Evolutionary conservation across 2,329 filamentous ascomycete species (phyloP), one percentile per base, ranked within the genome.

Genomic region (Exophiala sp.): DNA sequence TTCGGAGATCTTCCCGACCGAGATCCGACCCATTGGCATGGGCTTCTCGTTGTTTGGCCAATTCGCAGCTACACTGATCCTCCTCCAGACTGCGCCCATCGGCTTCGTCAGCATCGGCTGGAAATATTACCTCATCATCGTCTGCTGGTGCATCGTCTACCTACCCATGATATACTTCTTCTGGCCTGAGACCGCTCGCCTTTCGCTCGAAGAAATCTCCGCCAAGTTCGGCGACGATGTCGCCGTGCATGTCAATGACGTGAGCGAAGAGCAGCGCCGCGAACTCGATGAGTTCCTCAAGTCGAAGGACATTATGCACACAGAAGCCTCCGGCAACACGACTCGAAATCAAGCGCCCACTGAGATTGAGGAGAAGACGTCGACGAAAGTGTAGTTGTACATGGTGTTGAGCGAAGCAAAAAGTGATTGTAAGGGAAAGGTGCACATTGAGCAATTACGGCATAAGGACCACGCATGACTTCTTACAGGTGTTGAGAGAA

Each of bases 1-100:
- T 16, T 68, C 69, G 2, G 74, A 76, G 63, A 77, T 76, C 14
- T 76, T 74, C 63, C 75, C 72, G 3, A 75, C 67, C 0, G 74
- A 78, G 48, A 76, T 79, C 24, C 71, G 78, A 2, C 71, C 76
- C 0, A 79, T 78, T 32, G 77, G 77, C 7, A 78, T 79, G 69
- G 77, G 75, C 0, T 77, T 78, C 63, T 77, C 74, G 0, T 57
- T 80, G 1, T 78, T 79, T 48, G 77, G 76, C 3, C 75, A 78
- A 54, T 78, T 77, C 55, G 71, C 74, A 2, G 69, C 75, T 0
- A 78, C 75, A 0, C 67, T 80, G 1, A 74, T 79, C 18, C 68
- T 78, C 0, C 66, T 79, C 1, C 73, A 80, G 59, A 77, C 74
- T 0, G 73, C 70, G 0, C 71, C 71, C 0, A 63, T 72, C 5